Conservation (phyloP, 495 filamentous ascomycete species). For the Xylaria flabelliformis region DNA sequence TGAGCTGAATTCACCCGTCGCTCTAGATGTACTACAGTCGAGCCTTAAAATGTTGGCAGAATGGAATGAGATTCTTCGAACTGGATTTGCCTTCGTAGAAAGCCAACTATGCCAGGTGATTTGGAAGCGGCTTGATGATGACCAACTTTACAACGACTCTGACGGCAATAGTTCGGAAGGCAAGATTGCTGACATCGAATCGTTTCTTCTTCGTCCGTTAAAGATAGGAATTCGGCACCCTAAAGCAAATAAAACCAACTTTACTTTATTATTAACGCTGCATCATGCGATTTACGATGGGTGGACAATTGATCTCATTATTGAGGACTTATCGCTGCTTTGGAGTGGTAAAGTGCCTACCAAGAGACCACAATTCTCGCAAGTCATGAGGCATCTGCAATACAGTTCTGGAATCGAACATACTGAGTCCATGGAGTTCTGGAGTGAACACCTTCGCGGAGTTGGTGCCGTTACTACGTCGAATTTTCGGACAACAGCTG, state of each 20-base stretch:
- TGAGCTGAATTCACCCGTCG: constrained; percentile 44
- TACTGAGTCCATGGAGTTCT: constrained; percentile 55
- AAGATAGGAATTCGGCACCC: constrained; percentile 55
- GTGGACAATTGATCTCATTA: constrained; percentile 78
- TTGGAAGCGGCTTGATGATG: constrained; percentile 56
- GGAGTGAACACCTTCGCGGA: constrained; percentile 59
- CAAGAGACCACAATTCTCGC: constrained; percentile 58
- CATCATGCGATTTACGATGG: constrained; percentile 86
- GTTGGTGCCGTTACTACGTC: constrained; percentile 50
- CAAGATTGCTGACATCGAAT: constrained; percentile 31
- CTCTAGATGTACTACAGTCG: constrained; percentile 21
- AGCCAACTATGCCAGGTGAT: constrained; percentile 66
- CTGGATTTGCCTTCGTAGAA: constrained; percentile 66
- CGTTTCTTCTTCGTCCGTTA: constrained; percentile 63
- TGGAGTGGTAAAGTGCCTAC: constrained; percentile 36
- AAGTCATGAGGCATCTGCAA: constrained; percentile 42
- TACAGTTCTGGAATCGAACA: constrained; percentile 1
- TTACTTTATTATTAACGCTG: constrained; percentile 43
- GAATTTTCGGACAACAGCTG: constrained; percentile 41
- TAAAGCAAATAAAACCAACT: constrained; percentile 26
- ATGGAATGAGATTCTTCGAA: constrained; percentile 69
- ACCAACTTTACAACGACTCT: constrained; percentile 50
- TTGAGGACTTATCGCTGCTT: constrained; percentile 64
- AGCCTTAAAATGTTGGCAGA: constrained; percentile 46
- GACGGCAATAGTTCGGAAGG: constrained; percentile 33